Evolutionary conservation across 1,284 basidiomycete species (phyloP).

Genomic region (Apiotrichum domesticum): DNA sequence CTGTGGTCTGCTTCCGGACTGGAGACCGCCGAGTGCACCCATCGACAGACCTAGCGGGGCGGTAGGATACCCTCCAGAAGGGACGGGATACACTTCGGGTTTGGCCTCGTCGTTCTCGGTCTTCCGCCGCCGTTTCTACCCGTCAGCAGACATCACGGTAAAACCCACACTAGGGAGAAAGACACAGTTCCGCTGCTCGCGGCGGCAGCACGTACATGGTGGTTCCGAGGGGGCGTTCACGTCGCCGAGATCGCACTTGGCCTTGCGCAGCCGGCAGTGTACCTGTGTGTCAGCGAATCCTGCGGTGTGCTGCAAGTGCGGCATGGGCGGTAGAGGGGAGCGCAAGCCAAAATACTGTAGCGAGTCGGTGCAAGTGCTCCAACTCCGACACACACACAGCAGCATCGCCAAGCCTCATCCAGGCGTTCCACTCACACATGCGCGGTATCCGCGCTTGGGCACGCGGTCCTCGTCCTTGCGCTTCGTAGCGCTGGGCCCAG

Average conservation of each 20-base stretch:
- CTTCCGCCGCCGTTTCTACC: slow-evolving; percentile 37
- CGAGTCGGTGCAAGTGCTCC: not conserved
- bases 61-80: not conserved
- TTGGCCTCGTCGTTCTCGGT: slow-evolving; percentile 17
- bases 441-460: slow-evolving; percentile 41
- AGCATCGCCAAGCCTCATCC: too few relatives aligned
- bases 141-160: not conserved
- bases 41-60: not conserved
- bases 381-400: not conserved
- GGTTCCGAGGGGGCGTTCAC: slow-evolving; percentile 48
- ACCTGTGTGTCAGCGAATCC: slow-evolving; percentile 20
- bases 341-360: too few relatives aligned
- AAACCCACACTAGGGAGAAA: slow-evolving; percentile 43
- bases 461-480: slow-evolving; percentile 22
- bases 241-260: slow-evolving; percentile 49
- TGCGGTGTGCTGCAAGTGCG: not conserved
- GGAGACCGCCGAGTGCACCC: not conserved
- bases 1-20: slow-evolving; percentile 6
- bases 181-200: slow-evolving; percentile 48
- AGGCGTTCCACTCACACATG: slow-evolving; percentile 28
- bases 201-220: slow-evolving; percentile 48
- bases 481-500: slow-evolving; percentile 1
- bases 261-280: slow-evolving; percentile 47
- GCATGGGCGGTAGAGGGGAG: not conserved
- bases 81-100: slow-evolving; percentile 18